phyloP scores from a whole-genome alignment of 768 basidiomycete genomes.

The Trametes cinnabarina region DNA sequence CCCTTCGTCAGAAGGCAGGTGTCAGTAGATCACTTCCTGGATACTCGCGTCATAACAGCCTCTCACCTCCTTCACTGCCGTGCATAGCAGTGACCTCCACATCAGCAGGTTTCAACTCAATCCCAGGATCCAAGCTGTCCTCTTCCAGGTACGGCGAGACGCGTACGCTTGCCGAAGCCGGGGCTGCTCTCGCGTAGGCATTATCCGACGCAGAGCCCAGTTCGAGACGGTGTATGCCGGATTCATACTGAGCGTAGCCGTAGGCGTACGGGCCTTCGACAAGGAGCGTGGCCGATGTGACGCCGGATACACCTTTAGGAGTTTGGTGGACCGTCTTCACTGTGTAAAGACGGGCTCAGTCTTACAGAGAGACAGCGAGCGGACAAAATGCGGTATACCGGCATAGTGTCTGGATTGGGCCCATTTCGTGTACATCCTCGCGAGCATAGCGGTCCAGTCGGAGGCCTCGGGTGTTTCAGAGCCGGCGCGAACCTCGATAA shows the following conservation, averaged over 20 bases:
- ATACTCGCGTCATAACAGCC: not conserved
- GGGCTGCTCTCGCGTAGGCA: slow-evolving; percentile 1
- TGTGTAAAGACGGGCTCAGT: not conserved
- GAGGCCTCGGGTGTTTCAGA: slow-evolving; percentile 17
- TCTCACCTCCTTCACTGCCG: slow-evolving; percentile 15
- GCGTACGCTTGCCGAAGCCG: slow-evolving; percentile 19
- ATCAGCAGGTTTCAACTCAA: slow-evolving; percentile 15
- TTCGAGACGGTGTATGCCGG: slow-evolving; percentile 19
- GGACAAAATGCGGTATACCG: not conserved
- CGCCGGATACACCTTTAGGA: slow-evolving; percentile 7
- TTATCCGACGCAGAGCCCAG: slow-evolving; percentile 8
- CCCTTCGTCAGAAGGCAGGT: not conserved
- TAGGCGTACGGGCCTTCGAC: slow-evolving; percentile 18
- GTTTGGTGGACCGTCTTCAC: slow-evolving; percentile 17
- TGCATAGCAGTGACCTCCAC: slow-evolving; percentile 15
- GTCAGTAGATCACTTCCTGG: not conserved
- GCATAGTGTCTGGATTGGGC: slow-evolving; percentile 16
- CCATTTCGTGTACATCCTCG: slow-evolving; percentile 23
- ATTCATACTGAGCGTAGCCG: slow-evolving; percentile 22
- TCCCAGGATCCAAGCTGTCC: not conserved
- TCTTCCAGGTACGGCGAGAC: slow-evolving; percentile 21
- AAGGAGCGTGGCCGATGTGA: slow-evolving; percentile 14
- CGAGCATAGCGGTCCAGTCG: slow-evolving; percentile 20
- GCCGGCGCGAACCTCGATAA: slow-evolving; percentile 19
- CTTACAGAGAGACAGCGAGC: not conserved